A percentile compares a stretch with the other conserved stretches of the same genome.
Conservation (phyloP, 2,329 filamentous ascomycete species). For the Aspergillus unguis region DNA sequence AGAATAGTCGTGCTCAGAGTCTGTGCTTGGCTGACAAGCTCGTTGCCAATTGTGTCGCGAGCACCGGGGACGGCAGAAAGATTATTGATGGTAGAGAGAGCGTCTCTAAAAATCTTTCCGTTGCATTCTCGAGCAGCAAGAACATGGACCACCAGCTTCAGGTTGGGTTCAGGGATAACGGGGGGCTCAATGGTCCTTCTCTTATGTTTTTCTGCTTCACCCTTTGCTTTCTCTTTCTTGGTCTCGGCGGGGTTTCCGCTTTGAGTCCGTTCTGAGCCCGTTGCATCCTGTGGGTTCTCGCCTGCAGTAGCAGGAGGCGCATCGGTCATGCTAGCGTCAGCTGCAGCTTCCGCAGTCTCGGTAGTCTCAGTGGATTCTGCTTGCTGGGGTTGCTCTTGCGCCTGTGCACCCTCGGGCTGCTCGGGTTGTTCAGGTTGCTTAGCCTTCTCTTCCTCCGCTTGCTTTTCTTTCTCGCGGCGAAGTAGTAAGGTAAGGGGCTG, state of each 20-base stretch:
- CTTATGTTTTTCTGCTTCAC: conserved; percentile 52
- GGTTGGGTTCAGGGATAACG: conserved; percentile 80
- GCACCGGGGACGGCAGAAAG: conserved; percentile 88
- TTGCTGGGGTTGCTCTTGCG: conserved; percentile 21
- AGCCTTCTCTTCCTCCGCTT: conserved; percentile 42
- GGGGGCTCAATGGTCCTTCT: conserved; percentile 71
- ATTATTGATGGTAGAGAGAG: conserved; percentile 97
- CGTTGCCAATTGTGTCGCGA: conserved; percentile 85
- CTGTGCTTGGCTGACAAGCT: conserved; percentile 84
- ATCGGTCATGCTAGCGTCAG: conserved; percentile 43
- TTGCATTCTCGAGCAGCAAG: conserved; percentile 95
- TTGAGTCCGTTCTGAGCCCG: conserved; percentile 27
- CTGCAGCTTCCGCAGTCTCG: conserved; percentile 23
- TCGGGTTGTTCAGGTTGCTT: conserved; percentile 36
- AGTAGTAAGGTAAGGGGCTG: conserved; percentile 77
- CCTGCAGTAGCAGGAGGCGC: conserved; percentile 30
- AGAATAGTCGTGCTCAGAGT: conserved; percentile 80
- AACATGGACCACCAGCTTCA: conserved; percentile 93
- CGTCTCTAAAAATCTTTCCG: conserved; percentile 96
- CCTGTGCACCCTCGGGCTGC: conserved; percentile 20
- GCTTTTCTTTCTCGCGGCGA: conserved; percentile 76
- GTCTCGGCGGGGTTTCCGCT: conserved; percentile 29
- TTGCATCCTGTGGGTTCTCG: conserved; percentile 27
- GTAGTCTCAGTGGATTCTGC: conserved; percentile 23
- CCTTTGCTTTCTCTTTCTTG: conserved; percentile 38